phyloP scores from a whole-genome alignment of 1,284 basidiomycete genomes.

The Paramarasmius palmivorus region DNA sequence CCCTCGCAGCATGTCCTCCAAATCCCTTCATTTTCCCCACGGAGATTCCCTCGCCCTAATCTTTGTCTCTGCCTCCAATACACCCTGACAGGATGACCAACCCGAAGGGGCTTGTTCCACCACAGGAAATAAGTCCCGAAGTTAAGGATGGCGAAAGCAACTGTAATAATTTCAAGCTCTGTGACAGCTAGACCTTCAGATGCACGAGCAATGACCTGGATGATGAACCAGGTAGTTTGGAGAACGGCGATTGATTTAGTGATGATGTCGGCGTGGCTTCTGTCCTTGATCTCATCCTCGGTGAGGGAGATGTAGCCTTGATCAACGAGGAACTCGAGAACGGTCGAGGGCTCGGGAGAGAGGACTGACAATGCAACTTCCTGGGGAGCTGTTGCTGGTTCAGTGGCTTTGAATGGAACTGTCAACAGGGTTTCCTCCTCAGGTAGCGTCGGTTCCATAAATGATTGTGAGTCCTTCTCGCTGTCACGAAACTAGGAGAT shows the following conservation, averaged over 20 bases:
- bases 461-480: too few species aligned
- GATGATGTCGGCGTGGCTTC: slow-evolving; percentile 16
- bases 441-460: too few species aligned
- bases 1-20: too few species aligned
- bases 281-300: slow-evolving; percentile 17
- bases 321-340: not conserved
- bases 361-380: too few species aligned
- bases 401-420: too few species aligned
- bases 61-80: too few species aligned
- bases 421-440: too few species aligned
- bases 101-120: slow-evolving; percentile 19
- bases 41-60: too few species aligned
- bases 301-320: slow-evolving; percentile 1
- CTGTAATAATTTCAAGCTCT: slow-evolving; percentile 18
- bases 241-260: slow-evolving; percentile 15
- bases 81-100: slow-evolving; percentile 3
- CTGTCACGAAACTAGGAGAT: too few species aligned
- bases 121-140: slow-evolving; percentile 14
- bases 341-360: too few species aligned
- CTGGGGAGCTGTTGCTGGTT: too few species aligned
- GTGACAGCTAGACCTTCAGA: slow-evolving; percentile 11
- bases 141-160: slow-evolving; percentile 17
- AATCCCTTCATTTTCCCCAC: too few species aligned
- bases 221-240: slow-evolving; percentile 19
- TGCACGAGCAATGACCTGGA: slow-evolving; percentile 15